These are phyloP conservation scores for Ophiostoma himal-ulmi DNA, from an alignment of 2,329 filamentous ascomycete species.

Conservation along the genomic window DNA sequence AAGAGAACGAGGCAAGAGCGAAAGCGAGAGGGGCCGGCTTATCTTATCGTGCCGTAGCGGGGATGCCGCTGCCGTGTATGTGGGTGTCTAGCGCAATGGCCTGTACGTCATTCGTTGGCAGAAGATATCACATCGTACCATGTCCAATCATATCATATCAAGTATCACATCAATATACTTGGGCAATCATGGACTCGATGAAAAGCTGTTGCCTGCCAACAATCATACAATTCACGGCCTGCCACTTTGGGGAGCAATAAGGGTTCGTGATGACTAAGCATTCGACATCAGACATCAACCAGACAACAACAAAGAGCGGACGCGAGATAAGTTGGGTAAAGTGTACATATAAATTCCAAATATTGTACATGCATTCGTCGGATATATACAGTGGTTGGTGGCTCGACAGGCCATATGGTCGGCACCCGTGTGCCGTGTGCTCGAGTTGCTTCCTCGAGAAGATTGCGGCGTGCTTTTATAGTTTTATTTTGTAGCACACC, in stretches of 20 bases:
- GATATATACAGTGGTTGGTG: background rate
- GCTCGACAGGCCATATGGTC: background rate
- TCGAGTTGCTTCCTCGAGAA: background rate
- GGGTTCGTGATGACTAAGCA: too few species aligned
- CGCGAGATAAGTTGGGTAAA: background rate
- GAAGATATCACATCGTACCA: background rate
- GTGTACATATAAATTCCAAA: background rate
- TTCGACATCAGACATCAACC: background rate
- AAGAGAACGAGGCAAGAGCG: background rate
- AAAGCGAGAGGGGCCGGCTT: slow-evolving; percentile 5
- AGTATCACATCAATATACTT: too few species aligned
- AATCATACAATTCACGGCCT: background rate
- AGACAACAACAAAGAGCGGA: background rate
- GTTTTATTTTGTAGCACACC: background rate
- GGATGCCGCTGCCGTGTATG: slow-evolving; percentile 3
- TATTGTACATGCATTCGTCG: slow-evolving; percentile 5
- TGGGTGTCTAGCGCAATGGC: background rate
- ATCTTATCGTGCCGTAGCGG: slow-evolving; percentile 10
- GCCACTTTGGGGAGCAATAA: too few species aligned
- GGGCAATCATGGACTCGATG: too few species aligned
- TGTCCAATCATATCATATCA: background rate
- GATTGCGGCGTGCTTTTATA: background rate
- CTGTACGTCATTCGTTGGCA: slow-evolving; percentile 6
- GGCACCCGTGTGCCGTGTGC: background rate
- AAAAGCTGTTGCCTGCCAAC: background rate